phyloP scores from a whole-genome alignment of 306 rosid species.

The Alnus rubra region DNA sequence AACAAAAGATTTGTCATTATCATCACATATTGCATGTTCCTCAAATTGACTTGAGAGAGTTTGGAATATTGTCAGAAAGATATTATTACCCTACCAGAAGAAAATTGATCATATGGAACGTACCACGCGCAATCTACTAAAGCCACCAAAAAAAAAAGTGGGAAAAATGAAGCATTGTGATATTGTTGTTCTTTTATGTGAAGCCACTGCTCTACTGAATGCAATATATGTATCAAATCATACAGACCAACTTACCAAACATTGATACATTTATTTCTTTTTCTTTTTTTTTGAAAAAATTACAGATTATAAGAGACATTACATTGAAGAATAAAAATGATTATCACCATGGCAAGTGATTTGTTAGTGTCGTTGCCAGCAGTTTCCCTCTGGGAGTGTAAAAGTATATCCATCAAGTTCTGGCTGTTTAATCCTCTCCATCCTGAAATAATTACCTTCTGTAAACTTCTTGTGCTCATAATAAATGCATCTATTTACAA shows the following conservation, averaged over 20 bases:
- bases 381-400: neutral
- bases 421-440: neutral
- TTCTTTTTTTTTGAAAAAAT: neutral
- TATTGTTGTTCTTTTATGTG: neutral
- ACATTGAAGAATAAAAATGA: neutral
- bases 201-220: too few species aligned
- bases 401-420: neutral
- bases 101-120: neutral
- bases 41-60: neutral
- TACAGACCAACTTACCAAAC: neutral
- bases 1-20: too few species aligned
- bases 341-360: neutral
- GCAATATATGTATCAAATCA: neutral
- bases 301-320: neutral
- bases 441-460: constrained; percentile 27
- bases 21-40: too few species aligned
- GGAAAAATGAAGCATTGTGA: constrained; percentile 1
- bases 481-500: constrained; percentile 40
- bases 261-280: neutral
- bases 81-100: neutral
- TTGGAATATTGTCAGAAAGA: neutral
- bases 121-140: neutral
- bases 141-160: neutral
- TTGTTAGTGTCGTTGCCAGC: neutral
- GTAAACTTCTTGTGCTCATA: constrained; percentile 24